Evolutionary conservation across 495 filamentous ascomycete species (phyloP), one percentile per base, ranked within the genome.

Genomic region (Podospora sp.): DNA sequence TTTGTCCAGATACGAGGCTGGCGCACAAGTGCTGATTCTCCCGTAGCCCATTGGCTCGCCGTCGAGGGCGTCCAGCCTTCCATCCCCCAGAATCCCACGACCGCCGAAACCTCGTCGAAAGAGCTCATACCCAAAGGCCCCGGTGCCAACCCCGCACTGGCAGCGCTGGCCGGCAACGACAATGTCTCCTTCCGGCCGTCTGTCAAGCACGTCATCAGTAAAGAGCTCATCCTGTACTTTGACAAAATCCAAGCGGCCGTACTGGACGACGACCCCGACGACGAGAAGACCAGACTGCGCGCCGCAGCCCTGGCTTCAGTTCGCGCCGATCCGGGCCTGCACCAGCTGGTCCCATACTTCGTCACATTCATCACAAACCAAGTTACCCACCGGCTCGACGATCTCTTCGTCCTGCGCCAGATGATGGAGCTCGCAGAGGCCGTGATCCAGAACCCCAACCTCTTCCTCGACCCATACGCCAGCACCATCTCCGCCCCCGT

Each of bases 191-290:
- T 96, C 74, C 91, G 93, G 69, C 95, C 95, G 1, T 82, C 92
- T 2, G 95, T 99, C 51, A 98, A 97, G 77, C 96, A 98, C 72
- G 87, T 97, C 65, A 83, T 99, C 49, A 96, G 92, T 64, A 95
- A 97, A 75, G 95, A 99, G 76, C 86, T 97, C 3, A 91, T 94
- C 71, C 85, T 97, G n/a, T 98, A 97, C 83, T 99, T 97, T 67
- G 92, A 97, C 71, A 96, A 94, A 71, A 90, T 98, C 49, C 92
- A 91, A 78, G 84, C 83, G 67, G 94, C 94, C 2, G 83, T 98
- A 22, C 81, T 96, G 60, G 92, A 98, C 74, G 92, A 94, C 68
- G 85, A 83, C 27, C 90, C 90, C 57, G 93, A 97, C 60, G 88
- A 91, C 62, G 85, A 87, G 61, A 84, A 85, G 63, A 76, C 81